Evolutionary conservation across 495 filamentous ascomycete genomes (phyloP).

Genomic region (Daldinia bambusicola): DNA sequence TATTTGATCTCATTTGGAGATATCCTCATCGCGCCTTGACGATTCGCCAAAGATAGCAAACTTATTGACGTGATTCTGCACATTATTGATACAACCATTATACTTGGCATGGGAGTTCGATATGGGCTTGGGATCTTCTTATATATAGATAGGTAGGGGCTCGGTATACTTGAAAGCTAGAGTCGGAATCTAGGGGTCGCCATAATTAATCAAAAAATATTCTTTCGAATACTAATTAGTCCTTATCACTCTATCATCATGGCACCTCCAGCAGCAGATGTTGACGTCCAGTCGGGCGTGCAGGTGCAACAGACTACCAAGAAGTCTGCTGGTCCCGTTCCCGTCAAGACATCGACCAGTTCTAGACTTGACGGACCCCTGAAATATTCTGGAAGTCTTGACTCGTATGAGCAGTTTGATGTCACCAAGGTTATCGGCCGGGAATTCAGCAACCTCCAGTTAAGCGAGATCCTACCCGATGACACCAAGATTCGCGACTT

Average conservation of each 20-base stretch:
- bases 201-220: background rate
- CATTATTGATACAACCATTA: slow-evolving; percentile 24
- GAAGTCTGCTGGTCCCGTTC: slow-evolving; percentile 60
- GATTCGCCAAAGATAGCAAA: slow-evolving; percentile 36
- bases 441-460: slow-evolving; percentile 69
- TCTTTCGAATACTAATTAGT: background rate
- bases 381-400: slow-evolving; percentile 74
- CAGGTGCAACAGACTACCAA: slow-evolving; percentile 57
- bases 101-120: slow-evolving; percentile 16
- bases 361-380: slow-evolving; percentile 82
- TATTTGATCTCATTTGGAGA: slow-evolving; percentile 44
- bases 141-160: slow-evolving; percentile 21
- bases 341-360: slow-evolving; percentile 76
- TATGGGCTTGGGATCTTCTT: slow-evolving; percentile 1
- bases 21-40: slow-evolving; percentile 18
- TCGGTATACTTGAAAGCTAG: background rate
- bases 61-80: slow-evolving; percentile 35
- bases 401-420: slow-evolving; percentile 70
- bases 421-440: slow-evolving; percentile 74
- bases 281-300: slow-evolving; percentile 44
- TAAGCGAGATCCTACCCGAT: slow-evolving; percentile 72
- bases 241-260: background rate
- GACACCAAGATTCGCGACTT: slow-evolving; percentile 74
- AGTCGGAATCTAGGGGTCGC: background rate
- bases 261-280: slow-evolving; percentile 48